Evolutionary conservation across 805 yeast genomes (phyloP), one percentile per base, ranked within the genome.

Genomic region (Candida palmyrensis): DNA sequence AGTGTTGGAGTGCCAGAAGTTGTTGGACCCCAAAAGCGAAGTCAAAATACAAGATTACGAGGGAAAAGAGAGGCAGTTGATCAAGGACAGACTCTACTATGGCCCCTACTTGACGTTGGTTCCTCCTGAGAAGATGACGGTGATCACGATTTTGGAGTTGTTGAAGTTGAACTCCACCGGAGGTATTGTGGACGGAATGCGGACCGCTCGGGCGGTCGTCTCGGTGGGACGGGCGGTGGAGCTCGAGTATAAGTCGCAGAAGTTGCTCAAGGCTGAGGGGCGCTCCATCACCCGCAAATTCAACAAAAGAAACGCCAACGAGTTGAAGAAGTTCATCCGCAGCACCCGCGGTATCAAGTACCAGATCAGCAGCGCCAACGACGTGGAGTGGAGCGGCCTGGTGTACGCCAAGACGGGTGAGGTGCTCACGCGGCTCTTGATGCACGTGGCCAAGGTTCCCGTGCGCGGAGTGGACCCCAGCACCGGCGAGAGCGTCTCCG

Each of bases 191-290:
- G 87, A 83, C 41, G 96, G 95, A 25, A 79, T 87, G 75, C 71
- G 89, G 45, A 80, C 90, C 0, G 85, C 95, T 0, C 71, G 85
- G 43, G 88, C 94, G 0, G 85, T 88, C 11, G 63, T 82, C 13
- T 68, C 83, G 0, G 87, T 90, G 4, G 95, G 96, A 6, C 77
- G 72, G 43, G 88, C 95, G 9, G 68, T 90, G 15, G 96, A 90
- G 52, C 58, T 79, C 45, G 97, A 92, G 54, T 85, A 81, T 53
- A 75, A 81, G 44, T 73, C 94, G 0, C 87, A 82, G 47, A 68
- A 70, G 43, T 57, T 84, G 29, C 57, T 81, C 38, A 68, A 72
- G 23, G 59, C 74, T 2, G 88, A 82, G 42, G 65, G 71, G 20
- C 72, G 68, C 38, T 66, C 74, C 3, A 65, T 76, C 42, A 45